Evolutionary conservation across 139 green algal species (phyloP), one percentile per base, ranked within the genome.

Genomic region (Microglena sp.): DNA sequence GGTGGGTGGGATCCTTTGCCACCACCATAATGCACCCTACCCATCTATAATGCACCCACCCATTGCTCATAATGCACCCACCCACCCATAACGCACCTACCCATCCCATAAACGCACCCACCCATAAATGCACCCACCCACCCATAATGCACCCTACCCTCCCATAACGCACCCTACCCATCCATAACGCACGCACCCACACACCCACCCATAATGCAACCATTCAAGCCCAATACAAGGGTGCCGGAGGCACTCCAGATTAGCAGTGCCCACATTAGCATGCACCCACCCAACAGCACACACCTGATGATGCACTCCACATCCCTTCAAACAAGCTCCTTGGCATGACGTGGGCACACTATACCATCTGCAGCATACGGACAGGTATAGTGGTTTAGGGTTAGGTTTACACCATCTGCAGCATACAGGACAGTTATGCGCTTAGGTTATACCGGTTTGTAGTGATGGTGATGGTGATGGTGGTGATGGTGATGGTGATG

Each of bases 351-450:
- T 99, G 94, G 26, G 50, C 74, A 0, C 86, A 77, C 3, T 86
- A 96, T 29, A 99, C 88, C 94, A 99, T 99, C 74, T 99, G 93
- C 0, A 91, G 92, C 64, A 97, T 97, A 69, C 97, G 91, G 34
- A 98, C 97, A 21, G 18, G 26, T 18, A 18, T 18, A 53, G 43
- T 53, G 18, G 18, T 18, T 53, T 18, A 53, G 43, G 18, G 18
- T 53, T 53, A 53, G 43, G 43, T 18, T 24, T 18, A 21, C 26
- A 21, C 26, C 53, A 60, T 18, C 53, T 8, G 22, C 24, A 24
- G 15, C 21, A 60, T 60, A 32, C 53, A 60, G 18, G 8, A 60
- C 53, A 31, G 8, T 27, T 60, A 8, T 22, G 15, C 53, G 8
- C 8, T 33, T 60, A 27, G 15, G 24, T 21, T 24, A 26, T 59